These are phyloP conservation scores for Xerocomus minutiporus DNA, from an alignment of 1,284 basidiomycete genomes.

Conservation along the genomic window DNA sequence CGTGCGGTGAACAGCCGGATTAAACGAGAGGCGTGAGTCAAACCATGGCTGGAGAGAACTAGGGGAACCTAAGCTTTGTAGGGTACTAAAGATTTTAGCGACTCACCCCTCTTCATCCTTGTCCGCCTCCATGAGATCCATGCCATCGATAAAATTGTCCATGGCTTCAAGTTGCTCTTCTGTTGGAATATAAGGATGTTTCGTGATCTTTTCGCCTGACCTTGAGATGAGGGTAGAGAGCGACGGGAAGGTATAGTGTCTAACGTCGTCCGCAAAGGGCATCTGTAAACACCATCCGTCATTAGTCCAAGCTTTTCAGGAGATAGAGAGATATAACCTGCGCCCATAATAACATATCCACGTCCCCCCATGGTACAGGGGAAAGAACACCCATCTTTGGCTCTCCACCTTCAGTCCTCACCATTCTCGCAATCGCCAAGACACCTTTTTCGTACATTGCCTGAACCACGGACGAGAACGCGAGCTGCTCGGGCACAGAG, in stretches of 20 bases:
- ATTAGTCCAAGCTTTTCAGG: not conserved
- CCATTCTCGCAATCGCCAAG: constrained; percentile 80
- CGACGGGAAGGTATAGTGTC: constrained; percentile 83
- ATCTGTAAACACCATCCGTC: constrained; percentile 46
- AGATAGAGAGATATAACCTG: constrained; percentile 47
- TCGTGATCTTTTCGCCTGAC: constrained; percentile 67
- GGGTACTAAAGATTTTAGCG: not conserved
- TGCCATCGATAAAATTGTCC: constrained; percentile 80
- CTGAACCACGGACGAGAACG: constrained; percentile 80
- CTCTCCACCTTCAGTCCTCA: constrained; percentile 66
- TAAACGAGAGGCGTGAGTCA: constrained; percentile 72
- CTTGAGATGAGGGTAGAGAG: constrained; percentile 73
- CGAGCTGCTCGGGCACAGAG: constrained; percentile 71
- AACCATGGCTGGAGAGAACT: constrained; percentile 74
- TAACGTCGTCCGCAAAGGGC: constrained; percentile 92
- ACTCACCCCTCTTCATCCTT: constrained; percentile 68
- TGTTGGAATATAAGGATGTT: constrained; percentile 84
- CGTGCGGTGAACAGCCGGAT: constrained; percentile 85
- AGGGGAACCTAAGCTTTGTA: constrained; percentile 5
- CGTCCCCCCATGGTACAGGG: constrained; percentile 58
- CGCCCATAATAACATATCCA: constrained; percentile 80
- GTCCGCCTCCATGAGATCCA: constrained; percentile 78
- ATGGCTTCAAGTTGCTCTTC: constrained; percentile 74
- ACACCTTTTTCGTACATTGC: constrained; percentile 69
- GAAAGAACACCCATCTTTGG: constrained; percentile 81